Conservation (phyloP, 441 rosid genomes). For the Hypseocharis bilobata region DNA sequence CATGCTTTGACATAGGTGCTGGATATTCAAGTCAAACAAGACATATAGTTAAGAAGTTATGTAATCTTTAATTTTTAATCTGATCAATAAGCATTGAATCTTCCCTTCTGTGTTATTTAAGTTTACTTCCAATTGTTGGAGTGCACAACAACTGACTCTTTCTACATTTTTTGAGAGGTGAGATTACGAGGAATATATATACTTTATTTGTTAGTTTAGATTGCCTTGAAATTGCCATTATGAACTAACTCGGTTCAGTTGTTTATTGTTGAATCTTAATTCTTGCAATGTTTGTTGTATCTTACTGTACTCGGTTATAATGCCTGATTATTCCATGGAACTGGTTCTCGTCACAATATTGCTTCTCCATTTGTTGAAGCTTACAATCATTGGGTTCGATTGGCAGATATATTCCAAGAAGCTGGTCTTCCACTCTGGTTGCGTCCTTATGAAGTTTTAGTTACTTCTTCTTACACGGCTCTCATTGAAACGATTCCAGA, state of each 20-base stretch:
- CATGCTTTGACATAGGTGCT: too few species aligned
- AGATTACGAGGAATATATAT: background rate
- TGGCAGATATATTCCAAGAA: slow-evolving; percentile 90
- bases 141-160: too few species aligned
- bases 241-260: background rate
- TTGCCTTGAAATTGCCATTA: background rate
- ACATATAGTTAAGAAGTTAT: too few species aligned
- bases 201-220: background rate
- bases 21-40: too few species aligned
- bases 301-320: background rate
- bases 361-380: slow-evolving; percentile 3
- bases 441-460: slow-evolving; percentile 87
- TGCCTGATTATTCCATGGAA: background rate
- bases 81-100: too few species aligned
- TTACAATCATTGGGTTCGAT: slow-evolving; percentile 18
- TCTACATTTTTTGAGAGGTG: background rate
- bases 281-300: background rate
- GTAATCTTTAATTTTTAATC: too few species aligned
- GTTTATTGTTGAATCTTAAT: background rate
- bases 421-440: slow-evolving; percentile 98
- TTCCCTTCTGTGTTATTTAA: too few species aligned
- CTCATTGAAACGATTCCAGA: slow-evolving; percentile 95
- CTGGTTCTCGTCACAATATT: background rate
- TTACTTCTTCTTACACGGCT: slow-evolving; percentile 96
- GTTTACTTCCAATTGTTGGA: too few species aligned